These are phyloP conservation scores for Scheffersomyces amazonensis DNA, from an alignment of 805 yeast genomes.

Conservation along the genomic window DNA sequence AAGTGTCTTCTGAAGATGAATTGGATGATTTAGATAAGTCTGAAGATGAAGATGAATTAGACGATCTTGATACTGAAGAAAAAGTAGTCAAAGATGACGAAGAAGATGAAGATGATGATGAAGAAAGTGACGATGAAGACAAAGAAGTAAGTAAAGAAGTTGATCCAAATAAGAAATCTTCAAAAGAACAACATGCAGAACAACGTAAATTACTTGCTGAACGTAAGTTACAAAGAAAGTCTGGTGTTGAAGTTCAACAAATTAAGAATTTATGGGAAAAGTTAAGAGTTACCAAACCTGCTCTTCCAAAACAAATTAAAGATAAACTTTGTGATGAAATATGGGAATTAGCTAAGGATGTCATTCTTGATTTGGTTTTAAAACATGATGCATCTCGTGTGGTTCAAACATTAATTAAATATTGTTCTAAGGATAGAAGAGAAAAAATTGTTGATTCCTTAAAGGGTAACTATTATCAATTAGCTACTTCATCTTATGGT, in stretches of 20 bases:
- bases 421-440: slow-evolving; percentile 77
- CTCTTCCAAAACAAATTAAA: slow-evolving; percentile 72
- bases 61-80: slow-evolving; percentile 15
- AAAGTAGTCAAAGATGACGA: slow-evolving; percentile 15
- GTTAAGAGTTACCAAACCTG: slow-evolving; percentile 80
- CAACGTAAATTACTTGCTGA: slow-evolving; percentile 76
- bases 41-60: slow-evolving; percentile 27
- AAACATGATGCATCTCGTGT: slow-evolving; percentile 97
- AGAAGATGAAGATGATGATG: slow-evolving; percentile 18
- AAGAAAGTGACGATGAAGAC: slow-evolving; percentile 24
- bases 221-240: slow-evolving; percentile 80
- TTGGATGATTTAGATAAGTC: slow-evolving; percentile 15
- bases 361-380: slow-evolving; percentile 78
- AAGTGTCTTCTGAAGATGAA: slow-evolving; percentile 7
- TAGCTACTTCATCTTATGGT: slow-evolving; percentile 93
- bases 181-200: slow-evolving; percentile 74
- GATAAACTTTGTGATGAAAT: slow-evolving; percentile 77
- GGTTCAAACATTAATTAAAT: slow-evolving; percentile 89
- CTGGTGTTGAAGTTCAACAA: slow-evolving; percentile 82
- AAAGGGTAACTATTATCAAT: slow-evolving; percentile 71
- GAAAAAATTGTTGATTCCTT: slow-evolving; percentile 63
- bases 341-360: slow-evolving; percentile 78
- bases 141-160: slow-evolving; percentile 13
- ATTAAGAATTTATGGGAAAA: slow-evolving; percentile 91
- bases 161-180: slow-evolving; percentile 48